A percentile compares a stretch with the other conserved stretches of the same genome.
phyloP scores from a whole-genome alignment of 371 early-diverging fungal species.

The Haplosporangium sp. region DNA sequence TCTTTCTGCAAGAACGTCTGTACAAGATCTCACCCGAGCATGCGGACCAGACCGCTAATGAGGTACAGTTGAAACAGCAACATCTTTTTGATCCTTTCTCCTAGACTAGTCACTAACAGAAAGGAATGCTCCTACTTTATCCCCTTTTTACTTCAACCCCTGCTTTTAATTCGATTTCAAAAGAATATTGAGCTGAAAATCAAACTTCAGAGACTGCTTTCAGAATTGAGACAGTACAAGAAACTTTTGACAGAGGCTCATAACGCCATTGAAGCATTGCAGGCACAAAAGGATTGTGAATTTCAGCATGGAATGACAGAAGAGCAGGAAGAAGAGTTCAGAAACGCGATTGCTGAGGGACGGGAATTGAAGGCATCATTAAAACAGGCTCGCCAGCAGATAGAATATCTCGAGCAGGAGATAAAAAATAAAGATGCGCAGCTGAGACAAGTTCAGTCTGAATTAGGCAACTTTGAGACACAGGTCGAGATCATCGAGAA shows the following conservation, averaged over 20 bases:
- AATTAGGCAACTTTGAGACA: constrained; percentile 15
- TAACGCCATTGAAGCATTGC: constrained; percentile 61
- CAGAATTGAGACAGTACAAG: constrained; percentile 65
- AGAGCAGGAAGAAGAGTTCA: constrained; percentile 61
- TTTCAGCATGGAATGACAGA: constrained; percentile 67
- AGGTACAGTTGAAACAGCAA: constrained; percentile 56
- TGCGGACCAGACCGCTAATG: constrained; percentile 64
- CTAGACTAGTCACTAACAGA: constrained; percentile 3
- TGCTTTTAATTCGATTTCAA: not conserved
- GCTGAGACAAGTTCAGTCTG: constrained; percentile 23
- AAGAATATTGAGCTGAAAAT: constrained; percentile 71
- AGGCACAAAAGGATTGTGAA: constrained; percentile 59
- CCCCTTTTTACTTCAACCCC: not conserved
- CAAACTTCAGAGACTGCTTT: constrained; percentile 60
- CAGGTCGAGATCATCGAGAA: constrained; percentile 28
- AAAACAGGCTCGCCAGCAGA: constrained; percentile 22
- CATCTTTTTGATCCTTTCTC: constrained; percentile 1
- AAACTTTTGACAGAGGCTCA: constrained; percentile 61
- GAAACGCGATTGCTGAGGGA: constrained; percentile 53
- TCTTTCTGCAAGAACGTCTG: constrained; percentile 72
- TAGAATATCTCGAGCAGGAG: constrained; percentile 22
- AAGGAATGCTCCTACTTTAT: not conserved
- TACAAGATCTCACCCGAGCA: constrained; percentile 70
- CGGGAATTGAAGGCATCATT: constrained; percentile 31
- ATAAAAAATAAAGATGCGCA: constrained; percentile 20